Evolutionary conservation across 768 basidiomycete genomes (phyloP), one percentile per base, ranked within the genome.

Genomic region (Pisolithus albus): DNA sequence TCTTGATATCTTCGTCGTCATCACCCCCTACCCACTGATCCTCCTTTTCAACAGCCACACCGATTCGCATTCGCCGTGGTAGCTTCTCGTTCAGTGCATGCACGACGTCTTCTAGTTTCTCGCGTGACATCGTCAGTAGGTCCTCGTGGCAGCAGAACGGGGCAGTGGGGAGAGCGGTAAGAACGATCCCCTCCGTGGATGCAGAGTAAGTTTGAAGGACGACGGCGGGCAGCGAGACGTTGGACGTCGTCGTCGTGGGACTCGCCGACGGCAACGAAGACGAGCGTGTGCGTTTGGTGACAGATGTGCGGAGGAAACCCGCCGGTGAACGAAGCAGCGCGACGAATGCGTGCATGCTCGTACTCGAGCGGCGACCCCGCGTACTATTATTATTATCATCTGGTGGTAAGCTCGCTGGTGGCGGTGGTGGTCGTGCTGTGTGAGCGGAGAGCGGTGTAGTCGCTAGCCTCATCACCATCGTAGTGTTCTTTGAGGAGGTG

Each of bases 71-170:
- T 0, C 68, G 72, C 40, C 50, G 60, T 2, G 86, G 85, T 1
- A 87, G 71, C 36, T 75, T 76, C 13, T 60, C 69, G 61, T 88
- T 88, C 43, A 88, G 72, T 8, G 69, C 56, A 15, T 58, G 55
- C 5, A 82, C 84, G 15, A 83, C 83, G 1, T 51, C 62, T 43
- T 81, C 60, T 41, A 88, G 78, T 52, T 78, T 70, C 1, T 63
- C 42, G 39, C 77, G 78, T 4, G 76, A 58, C 86, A 88, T 86
- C 1, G 77, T 74, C 49, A 86, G 59, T 39, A 87, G 74, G 56
- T 88, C 84, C 53, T 84, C 83, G 61, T 88, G 84, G 64, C 83
- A 86, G 66, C 82, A 84, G 67, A 87, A 88, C 0, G 84, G 84
- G 9, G 77, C 69, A 21, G 64, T 65, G 39, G 75, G 69, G 11